Percentiles rank a stretch among this genome's conserved stretches.
Evolutionary conservation across 768 basidiomycete genomes (phyloP).

Genomic region (Phaeolepiota aurea): DNA sequence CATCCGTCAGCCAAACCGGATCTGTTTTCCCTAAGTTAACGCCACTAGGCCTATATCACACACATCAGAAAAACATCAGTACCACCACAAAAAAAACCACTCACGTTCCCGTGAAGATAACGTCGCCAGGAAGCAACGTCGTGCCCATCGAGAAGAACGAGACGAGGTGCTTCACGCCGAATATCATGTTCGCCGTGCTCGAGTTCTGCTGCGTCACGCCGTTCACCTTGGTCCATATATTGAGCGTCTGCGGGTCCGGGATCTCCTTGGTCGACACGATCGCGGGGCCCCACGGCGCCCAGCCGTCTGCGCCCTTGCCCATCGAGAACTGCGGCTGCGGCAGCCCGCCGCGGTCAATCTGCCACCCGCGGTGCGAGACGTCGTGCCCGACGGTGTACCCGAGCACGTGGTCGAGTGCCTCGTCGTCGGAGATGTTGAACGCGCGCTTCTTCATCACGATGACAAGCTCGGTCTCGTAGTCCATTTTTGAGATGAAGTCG

Average conservation of each 20-base stretch:
- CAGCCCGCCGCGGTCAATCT: constrained; percentile 31
- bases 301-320: constrained; percentile 35
- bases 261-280: constrained; percentile 28
- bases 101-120: constrained; percentile 36
- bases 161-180: constrained; percentile 28
- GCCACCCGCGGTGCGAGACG: constrained; percentile 35
- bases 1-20: constrained; percentile 25
- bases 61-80: neutral
- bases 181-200: constrained; percentile 33
- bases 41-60: constrained; percentile 20
- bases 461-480: constrained; percentile 33
- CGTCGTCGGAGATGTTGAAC: constrained; percentile 32
- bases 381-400: constrained; percentile 32
- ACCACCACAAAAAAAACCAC: constrained; percentile 8
- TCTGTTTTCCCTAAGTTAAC: constrained; percentile 23
- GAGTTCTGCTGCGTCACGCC: constrained; percentile 28
- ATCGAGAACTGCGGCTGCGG: constrained; percentile 34
- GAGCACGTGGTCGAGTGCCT: constrained; percentile 31
- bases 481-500: constrained; percentile 31
- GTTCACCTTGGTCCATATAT: constrained; percentile 33
- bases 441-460: constrained; percentile 32
- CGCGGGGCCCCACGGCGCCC: constrained; percentile 33
- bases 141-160: constrained; percentile 38
- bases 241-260: constrained; percentile 28
- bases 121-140: constrained; percentile 30